These are phyloP conservation scores for Pulveroboletus sp. DNA, from an alignment of 768 basidiomycete species.

Conservation along the genomic window DNA sequence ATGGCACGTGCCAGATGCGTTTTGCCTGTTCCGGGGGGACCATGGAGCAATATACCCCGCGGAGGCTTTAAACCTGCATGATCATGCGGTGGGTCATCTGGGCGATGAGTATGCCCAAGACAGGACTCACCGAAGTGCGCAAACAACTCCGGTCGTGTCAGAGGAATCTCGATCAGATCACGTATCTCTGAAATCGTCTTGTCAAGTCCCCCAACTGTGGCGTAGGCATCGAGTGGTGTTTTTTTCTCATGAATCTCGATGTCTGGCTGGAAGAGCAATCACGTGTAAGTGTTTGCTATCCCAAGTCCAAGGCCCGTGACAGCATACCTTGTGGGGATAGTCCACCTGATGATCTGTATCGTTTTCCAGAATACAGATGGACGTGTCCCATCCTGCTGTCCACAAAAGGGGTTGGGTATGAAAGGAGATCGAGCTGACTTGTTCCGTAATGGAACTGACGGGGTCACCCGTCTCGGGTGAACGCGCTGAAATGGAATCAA, in stretches of 20 bases:
- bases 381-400: conserved; percentile 66
- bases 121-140: conserved; percentile 56
- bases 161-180: conserved; percentile 80
- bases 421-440: conserved; percentile 45
- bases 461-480: conserved; percentile 16
- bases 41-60: conserved; percentile 91
- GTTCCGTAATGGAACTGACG: conserved; percentile 34
- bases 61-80: conserved; percentile 84
- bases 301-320: conserved; percentile 7
- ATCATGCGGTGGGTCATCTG: conserved; percentile 3
- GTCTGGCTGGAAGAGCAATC: conserved; percentile 33
- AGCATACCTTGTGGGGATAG: conserved; percentile 32
- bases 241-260: conserved; percentile 44
- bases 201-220: conserved; percentile 80
- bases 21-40: conserved; percentile 97
- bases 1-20: conserved; percentile 95
- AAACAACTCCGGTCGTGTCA: conserved; percentile 79
- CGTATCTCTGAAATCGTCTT: conserved; percentile 84
- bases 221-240: conserved; percentile 56
- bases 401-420: conserved; percentile 42
- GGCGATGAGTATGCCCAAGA: conserved; percentile 12
- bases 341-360: conserved; percentile 21
- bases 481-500: conserved; percentile 42
- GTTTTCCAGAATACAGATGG: conserved; percentile 40
- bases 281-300: conserved; percentile 13